Base-by-base conservation (phyloP, 2,329 filamentous ascomycete species). In the Apiospora hydei region DNA sequence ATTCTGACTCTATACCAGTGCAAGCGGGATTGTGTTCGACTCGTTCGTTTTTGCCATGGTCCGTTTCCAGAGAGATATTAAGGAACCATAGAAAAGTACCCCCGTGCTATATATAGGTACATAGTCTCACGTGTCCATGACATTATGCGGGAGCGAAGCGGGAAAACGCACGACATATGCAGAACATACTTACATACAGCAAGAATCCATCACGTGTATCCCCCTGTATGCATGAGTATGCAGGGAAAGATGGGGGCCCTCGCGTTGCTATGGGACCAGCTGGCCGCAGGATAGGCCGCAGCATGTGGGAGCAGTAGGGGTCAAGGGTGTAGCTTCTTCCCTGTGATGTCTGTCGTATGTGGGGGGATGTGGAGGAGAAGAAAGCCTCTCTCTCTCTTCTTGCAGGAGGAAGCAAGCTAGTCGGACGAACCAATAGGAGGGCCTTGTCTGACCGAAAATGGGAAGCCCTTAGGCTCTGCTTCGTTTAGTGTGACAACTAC, bases 251-350 rank as follows among this genome's bases (percentile, higher is more conserved):
- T 8, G 5, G 53, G 18, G 34, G 4, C 57, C 57, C 8, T 47
- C 8, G 26, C 26, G 24, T 13, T 21, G 14, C 38, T 43, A 18
- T 6, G 64, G 38, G 64, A 38, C 24, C 34, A 26, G 24, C 2
- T 14, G 64, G 64, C 30, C 64, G 64, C 64, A 67, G 64, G 24
- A 16, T 43, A 44, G 64, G 64, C 64, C 64, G 64, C 64, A 67
- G 38, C 11, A 30, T 43, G 41, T 43, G 38, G 21, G 13, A 6
- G 24, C 7, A 26, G 11, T 57, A 46, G 44, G 44, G 44, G 13
- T 10, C 41, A 14, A 10, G 26, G 51, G 14, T 53, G 49, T 10
- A 13, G 49, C 49, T 30, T 53, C 49, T 26, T 30, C 24, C 49
- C 24, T 53, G 49, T 16, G 53, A 21, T 18, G 30, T 18, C 16